A percentile compares a stretch with the other conserved stretches of the same genome.
Evolutionary conservation across 306 rosid species (phyloP).

Genomic region (Cercis canadensis): DNA sequence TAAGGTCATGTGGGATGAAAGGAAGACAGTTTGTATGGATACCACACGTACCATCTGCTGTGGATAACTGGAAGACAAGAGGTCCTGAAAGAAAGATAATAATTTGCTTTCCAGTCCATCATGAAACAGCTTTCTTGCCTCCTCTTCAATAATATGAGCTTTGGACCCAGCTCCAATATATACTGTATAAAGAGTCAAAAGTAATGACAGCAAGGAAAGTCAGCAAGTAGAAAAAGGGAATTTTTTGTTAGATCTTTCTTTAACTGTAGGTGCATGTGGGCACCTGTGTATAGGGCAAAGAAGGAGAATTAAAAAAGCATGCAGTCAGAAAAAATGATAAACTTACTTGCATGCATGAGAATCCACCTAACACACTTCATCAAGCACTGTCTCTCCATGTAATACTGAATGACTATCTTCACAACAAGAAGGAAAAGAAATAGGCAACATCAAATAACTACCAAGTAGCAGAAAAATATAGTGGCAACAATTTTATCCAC

Average conservation of each 20-base stretch:
- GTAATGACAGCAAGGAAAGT: constrained; percentile 35
- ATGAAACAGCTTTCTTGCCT: constrained; percentile 66
- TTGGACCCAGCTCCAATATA: constrained; percentile 61
- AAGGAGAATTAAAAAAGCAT: constrained; percentile 25
- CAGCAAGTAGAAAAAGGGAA: constrained; percentile 16
- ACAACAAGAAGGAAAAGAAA: constrained; percentile 34
- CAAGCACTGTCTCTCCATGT: constrained; percentile 91
- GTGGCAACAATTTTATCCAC: constrained; percentile 1
- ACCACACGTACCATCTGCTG: constrained; percentile 72
- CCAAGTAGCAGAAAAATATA: constrained; percentile 19
- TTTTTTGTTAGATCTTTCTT: constrained; percentile 17
- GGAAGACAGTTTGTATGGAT: constrained; percentile 2
- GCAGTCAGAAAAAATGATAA: constrained; percentile 24
- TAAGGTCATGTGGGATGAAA: constrained; percentile 28
- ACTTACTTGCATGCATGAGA: constrained; percentile 87
- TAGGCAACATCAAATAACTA: constrained; percentile 20
- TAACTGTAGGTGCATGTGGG: constrained; percentile 18
- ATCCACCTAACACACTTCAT: constrained; percentile 87
- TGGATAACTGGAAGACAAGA: constrained; percentile 66
- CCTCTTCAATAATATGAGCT: constrained; percentile 60
- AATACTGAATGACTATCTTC: constrained; percentile 77
- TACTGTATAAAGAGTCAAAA: constrained; percentile 59
- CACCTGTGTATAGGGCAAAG: not conserved
- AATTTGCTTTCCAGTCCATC: constrained; percentile 81
- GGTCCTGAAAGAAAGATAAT: constrained; percentile 62